These are phyloP conservation scores for Salix dunnii DNA, from an alignment of 345 rosid genomes.

Conservation along the genomic window DNA sequence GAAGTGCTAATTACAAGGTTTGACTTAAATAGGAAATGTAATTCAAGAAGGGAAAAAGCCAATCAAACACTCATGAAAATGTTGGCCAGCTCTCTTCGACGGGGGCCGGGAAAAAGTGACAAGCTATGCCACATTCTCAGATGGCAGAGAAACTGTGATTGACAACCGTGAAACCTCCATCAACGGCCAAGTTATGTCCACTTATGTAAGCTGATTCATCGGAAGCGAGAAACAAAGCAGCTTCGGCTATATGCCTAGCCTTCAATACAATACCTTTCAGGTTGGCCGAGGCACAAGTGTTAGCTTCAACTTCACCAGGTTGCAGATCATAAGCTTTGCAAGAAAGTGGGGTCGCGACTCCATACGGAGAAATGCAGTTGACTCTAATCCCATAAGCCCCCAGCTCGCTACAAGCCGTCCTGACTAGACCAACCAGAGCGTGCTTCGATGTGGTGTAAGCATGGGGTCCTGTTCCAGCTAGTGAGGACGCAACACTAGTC, in stretches of 20 bases:
- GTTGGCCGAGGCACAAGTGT: constrained; percentile 37
- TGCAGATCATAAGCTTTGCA: constrained; percentile 49
- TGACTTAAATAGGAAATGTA: constrained; percentile 24
- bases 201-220: constrained; percentile 80
- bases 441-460: constrained; percentile 80
- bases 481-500: constrained; percentile 50
- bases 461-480: constrained; percentile 70
- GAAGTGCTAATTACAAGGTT: constrained; percentile 28
- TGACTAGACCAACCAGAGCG: constrained; percentile 67
- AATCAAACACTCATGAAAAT: constrained; percentile 5
- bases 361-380: constrained; percentile 76
- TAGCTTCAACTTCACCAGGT: constrained; percentile 47
- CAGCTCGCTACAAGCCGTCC: constrained; percentile 66
- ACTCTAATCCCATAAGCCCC: constrained; percentile 85
- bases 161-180: constrained; percentile 79
- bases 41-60: background rate
- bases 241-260: constrained; percentile 73
- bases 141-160: constrained; percentile 24
- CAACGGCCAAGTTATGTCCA: constrained; percentile 81
- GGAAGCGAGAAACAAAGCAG: constrained; percentile 80
- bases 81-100: background rate
- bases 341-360: constrained; percentile 74
- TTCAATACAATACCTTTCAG: constrained; percentile 67
- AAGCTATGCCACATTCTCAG: background rate
- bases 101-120: background rate